Percentiles rank a stretch among this genome's conserved stretches.
Conservation (phyloP, 257 asterid species). For the Salvia splendens region DNA sequence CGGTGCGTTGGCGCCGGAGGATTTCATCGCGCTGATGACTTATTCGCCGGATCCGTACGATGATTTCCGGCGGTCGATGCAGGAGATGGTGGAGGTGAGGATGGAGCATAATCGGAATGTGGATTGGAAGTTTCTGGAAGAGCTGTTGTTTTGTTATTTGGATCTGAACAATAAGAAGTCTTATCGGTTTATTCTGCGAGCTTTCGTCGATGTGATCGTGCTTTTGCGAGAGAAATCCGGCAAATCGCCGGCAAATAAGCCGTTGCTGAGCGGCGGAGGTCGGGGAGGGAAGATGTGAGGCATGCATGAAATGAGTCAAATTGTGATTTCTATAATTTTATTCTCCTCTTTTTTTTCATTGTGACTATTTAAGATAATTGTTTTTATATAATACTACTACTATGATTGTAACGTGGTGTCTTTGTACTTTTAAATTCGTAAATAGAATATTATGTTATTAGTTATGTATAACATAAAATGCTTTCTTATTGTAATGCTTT, state of each 20-base stretch:
- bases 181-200: conserved; percentile 54
- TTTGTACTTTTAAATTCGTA: neutral
- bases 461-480: neutral
- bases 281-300: conserved; percentile 14
- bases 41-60: conserved; percentile 52
- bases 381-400: neutral
- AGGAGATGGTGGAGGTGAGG: conserved; percentile 59
- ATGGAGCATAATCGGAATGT: conserved; percentile 54
- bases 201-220: conserved; percentile 66
- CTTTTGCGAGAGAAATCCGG: conserved; percentile 46
- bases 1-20: conserved; percentile 35
- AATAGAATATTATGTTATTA: neutral
- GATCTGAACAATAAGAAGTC: conserved; percentile 67
- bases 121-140: conserved; percentile 81
- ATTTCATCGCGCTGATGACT: conserved; percentile 49
- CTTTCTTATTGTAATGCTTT: no score
- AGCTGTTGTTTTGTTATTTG: conserved; percentile 68
- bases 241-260: conserved; percentile 34
- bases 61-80: conserved; percentile 60
- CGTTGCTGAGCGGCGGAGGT: conserved; percentile 21
- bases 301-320: conserved; percentile 28
- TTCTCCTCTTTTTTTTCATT: neutral
- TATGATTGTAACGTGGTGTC: neutral
- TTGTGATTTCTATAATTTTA: neutral
- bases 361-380: neutral